Evolutionary conservation across 2,329 filamentous ascomycete genomes (phyloP).

Genomic region (Fusarium subglutinans): DNA sequence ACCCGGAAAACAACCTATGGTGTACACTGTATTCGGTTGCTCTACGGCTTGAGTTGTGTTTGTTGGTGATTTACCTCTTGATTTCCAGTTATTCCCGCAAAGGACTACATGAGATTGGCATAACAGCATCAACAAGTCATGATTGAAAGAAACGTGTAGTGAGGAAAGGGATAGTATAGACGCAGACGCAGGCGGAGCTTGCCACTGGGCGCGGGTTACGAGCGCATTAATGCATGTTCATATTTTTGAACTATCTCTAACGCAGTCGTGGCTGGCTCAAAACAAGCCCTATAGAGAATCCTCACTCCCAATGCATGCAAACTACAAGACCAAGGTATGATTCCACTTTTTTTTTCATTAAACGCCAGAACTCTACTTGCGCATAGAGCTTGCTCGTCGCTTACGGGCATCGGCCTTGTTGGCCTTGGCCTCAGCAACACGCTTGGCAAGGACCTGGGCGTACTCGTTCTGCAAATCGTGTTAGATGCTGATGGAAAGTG

Average conservation of each 20-base stretch:
- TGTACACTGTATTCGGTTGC: background rate
- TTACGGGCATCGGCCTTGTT: constrained; percentile 94
- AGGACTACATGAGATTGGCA: background rate
- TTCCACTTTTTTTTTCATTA: constrained; percentile 48
- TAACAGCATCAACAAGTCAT: background rate
- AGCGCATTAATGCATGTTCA: constrained; percentile 47
- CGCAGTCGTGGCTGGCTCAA: constrained; percentile 50
- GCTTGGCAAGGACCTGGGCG: constrained; percentile 94
- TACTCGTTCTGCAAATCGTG: constrained; percentile 83
- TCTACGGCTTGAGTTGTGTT: background rate
- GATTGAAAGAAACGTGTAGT: background rate
- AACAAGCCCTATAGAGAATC: constrained; percentile 46
- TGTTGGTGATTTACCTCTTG: background rate
- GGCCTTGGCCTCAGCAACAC: constrained; percentile 94
- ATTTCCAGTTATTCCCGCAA: background rate
- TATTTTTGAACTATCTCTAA: constrained; percentile 50
- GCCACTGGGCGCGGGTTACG: constrained; percentile 33
- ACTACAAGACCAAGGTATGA: constrained; percentile 51
- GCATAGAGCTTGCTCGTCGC: constrained; percentile 95
- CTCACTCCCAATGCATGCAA: constrained; percentile 55
- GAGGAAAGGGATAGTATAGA: background rate
- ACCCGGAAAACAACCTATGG: constrained; percentile 14
- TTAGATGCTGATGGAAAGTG: background rate
- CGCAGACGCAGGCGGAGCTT: constrained; percentile 9
- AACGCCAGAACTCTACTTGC: constrained; percentile 72